Conservation (phyloP, 768 basidiomycete species). For the Macrolepiota albuminosa region DNA sequence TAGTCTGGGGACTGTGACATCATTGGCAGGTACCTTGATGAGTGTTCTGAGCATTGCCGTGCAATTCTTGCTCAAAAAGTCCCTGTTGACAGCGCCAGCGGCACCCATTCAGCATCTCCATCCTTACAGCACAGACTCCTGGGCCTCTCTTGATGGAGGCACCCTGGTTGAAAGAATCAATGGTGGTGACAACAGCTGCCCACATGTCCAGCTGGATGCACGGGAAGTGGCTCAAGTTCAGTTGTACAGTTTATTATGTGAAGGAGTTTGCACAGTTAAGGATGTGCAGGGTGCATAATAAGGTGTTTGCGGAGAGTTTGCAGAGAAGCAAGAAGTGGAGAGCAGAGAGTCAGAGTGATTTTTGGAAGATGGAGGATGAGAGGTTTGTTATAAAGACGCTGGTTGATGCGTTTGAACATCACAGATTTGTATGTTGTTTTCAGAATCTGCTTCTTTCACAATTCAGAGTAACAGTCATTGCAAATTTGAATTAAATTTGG, state of each 20-base stretch:
- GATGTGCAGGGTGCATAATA: conserved; percentile 67
- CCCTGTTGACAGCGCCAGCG: conserved; percentile 21
- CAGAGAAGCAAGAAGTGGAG: conserved; percentile 59
- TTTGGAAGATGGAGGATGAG: conserved; percentile 79
- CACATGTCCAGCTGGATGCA: conserved; percentile 80
- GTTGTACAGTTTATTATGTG: conserved; percentile 81
- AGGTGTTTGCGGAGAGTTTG: conserved; percentile 56
- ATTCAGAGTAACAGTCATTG: too few relatives aligned
- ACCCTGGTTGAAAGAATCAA: conserved; percentile 28
- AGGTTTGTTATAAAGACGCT: conserved; percentile 82
- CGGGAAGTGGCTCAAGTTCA: conserved; percentile 69
- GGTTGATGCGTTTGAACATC: conserved; percentile 83
- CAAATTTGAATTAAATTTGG: too few relatives aligned
- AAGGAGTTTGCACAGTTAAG: conserved; percentile 71
- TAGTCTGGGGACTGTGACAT: conserved; percentile 24
- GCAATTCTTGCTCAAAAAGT: conserved; percentile 41
- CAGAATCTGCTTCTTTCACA: too few relatives aligned
- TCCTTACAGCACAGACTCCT: conserved; percentile 27
- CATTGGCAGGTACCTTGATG: conserved; percentile 43
- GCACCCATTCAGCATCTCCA: conserved; percentile 29
- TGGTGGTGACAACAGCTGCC: conserved; percentile 46
- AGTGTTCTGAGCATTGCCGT: conserved; percentile 54
- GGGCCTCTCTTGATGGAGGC: conserved; percentile 32
- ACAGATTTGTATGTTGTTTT: conserved; percentile 62
- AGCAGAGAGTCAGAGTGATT: conserved; percentile 74